A percentile compares a stretch with the other conserved stretches of the same genome.
Conservation (phyloP, 257 asterid species). For the Plantago major region DNA sequence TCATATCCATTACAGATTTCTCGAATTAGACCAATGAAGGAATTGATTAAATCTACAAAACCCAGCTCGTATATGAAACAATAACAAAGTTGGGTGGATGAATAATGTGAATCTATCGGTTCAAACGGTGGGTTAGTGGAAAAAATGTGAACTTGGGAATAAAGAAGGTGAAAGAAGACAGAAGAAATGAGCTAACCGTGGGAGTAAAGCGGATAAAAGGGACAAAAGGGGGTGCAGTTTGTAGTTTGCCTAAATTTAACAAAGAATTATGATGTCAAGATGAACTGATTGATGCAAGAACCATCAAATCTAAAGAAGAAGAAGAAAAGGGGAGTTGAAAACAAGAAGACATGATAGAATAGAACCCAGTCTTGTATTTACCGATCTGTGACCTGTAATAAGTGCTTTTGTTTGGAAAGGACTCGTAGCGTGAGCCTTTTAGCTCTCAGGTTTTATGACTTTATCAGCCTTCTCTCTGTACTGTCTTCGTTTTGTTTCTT, state of each 20-base stretch:
- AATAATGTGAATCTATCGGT: constrained; percentile 26
- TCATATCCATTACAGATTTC: constrained; percentile 35
- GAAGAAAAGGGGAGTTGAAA: background rate
- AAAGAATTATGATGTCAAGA: constrained; percentile 12
- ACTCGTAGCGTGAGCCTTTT: background rate
- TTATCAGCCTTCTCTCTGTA: background rate
- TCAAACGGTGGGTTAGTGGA: constrained; percentile 9
- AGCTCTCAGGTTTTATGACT: background rate
- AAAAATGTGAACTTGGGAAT: constrained; percentile 21
- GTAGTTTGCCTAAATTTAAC: constrained; percentile 14
- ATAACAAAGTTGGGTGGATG: constrained; percentile 19
- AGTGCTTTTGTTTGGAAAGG: background rate
- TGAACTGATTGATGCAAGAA: background rate
- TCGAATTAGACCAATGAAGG: too few relatives aligned
- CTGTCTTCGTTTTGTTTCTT: background rate
- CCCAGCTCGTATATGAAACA: constrained; percentile 19
- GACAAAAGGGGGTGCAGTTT: constrained; percentile 8
- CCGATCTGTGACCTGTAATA: too few relatives aligned
- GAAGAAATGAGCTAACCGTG: constrained; percentile 17
- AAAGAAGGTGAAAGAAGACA: constrained; percentile 7
- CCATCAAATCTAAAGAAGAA: background rate
- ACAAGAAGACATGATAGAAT: background rate
- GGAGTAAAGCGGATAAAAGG: too few relatives aligned
- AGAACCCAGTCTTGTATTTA: too few relatives aligned
- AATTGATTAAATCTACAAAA: background rate